Evolutionary conservation across 2,329 filamentous ascomycete genomes (phyloP).

Genomic region (Cercospora canescens): DNA sequence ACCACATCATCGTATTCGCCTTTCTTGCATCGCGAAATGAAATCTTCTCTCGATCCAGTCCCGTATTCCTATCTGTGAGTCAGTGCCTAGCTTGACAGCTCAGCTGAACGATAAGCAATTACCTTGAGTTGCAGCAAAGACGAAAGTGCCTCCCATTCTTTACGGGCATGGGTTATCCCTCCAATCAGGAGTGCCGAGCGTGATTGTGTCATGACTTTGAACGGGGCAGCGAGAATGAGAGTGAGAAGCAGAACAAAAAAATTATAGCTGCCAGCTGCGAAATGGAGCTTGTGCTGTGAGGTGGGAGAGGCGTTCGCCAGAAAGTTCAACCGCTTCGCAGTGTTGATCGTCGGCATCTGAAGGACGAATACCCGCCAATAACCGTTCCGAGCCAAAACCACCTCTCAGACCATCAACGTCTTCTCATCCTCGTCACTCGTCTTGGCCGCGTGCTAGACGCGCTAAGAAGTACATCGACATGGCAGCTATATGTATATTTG

Average conservation of each 20-base stretch:
- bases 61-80: slow-evolving; percentile 51
- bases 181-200: slow-evolving; percentile 47
- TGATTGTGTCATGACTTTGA: slow-evolving; percentile 22
- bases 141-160: slow-evolving; percentile 47
- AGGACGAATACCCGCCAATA: neutral
- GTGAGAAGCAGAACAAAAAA: neutral
- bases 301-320: neutral
- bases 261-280: neutral
- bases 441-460: neutral
- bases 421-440: neutral
- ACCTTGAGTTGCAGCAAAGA: slow-evolving; percentile 37
- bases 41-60: slow-evolving; percentile 54
- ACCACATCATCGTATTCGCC: slow-evolving; percentile 57
- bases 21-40: slow-evolving; percentile 55
- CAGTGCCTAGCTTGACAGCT: neutral
- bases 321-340: neutral
- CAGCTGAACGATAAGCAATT: neutral
- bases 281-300: neutral
- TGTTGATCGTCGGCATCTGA: neutral
- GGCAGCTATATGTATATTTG: neutral
- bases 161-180: slow-evolving; percentile 44
- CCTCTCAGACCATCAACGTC: neutral
- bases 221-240: neutral
- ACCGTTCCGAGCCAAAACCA: neutral
- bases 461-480: neutral